Conservation (phyloP, 2,329 filamentous ascomycete genomes). For the Fusarium sp. region DNA sequence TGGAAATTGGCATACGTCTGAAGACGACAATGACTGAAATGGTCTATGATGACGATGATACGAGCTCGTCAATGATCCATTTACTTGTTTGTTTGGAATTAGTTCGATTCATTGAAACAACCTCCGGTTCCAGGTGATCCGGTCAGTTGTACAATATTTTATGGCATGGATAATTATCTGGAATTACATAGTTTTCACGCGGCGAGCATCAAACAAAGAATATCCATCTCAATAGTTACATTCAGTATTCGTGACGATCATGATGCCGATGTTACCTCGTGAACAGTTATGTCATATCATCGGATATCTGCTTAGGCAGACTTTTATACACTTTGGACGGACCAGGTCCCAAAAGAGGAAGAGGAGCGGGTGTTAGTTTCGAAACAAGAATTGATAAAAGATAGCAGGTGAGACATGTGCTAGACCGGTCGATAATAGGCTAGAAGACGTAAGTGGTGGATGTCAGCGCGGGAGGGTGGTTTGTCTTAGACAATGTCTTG, state of each 20-base stretch:
- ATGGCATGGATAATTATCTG: constrained; percentile 25
- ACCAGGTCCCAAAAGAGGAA: constrained; percentile 7
- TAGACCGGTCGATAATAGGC: constrained; percentile 6
- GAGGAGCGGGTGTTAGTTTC: constrained; percentile 11
- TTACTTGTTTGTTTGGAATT: constrained; percentile 30
- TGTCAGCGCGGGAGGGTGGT: constrained; percentile 12
- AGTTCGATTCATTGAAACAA: constrained; percentile 35
- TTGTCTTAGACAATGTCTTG: constrained; percentile 39
- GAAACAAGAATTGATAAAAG: constrained; percentile 5
- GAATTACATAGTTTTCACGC: constrained; percentile 5
- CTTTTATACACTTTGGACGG: constrained; percentile 5
- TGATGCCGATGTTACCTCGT: constrained; percentile 15
- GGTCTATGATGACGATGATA: constrained; percentile 41
- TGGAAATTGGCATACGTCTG: constrained; percentile 32
- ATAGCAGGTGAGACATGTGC: constrained; percentile 19
- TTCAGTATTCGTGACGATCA: background rate
- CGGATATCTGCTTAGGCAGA: background rate
- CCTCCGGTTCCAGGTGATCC: constrained; percentile 38
- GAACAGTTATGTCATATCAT: constrained; percentile 12
- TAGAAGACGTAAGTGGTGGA: constrained; percentile 6
- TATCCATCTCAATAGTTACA: background rate
- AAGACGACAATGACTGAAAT: constrained; percentile 38
- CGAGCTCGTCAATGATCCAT: constrained; percentile 39
- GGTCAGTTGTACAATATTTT: constrained; percentile 34
- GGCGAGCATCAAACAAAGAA: constrained; percentile 29